A percentile compares a stretch with the other conserved stretches of the same genome.
These are phyloP conservation scores for Aphanomyces invadans DNA, from an alignment of 352 stramenopile species.

Conservation along the genomic window DNA sequence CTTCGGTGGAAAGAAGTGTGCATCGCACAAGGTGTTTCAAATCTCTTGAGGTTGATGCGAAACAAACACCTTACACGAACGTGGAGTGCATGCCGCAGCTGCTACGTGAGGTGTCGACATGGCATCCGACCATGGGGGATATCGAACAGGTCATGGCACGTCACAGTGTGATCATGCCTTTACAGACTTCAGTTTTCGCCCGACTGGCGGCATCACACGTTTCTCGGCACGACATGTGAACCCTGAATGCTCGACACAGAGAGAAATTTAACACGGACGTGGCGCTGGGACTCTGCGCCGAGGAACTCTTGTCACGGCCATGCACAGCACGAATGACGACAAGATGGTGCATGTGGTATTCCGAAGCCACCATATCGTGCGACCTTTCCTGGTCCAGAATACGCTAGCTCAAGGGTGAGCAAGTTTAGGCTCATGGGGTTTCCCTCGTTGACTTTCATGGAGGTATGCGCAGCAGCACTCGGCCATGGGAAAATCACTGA, in stretches of 20 bases:
- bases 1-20: background rate
- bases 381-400: too few species aligned
- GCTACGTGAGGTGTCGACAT: too few species aligned
- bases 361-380: too few species aligned
- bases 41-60: too few species aligned
- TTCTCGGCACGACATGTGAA: background rate
- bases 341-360: background rate
- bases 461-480: background rate
- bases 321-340: too few species aligned
- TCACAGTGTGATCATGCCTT: too few species aligned
- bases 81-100: too few species aligned
- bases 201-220: background rate
- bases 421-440: background rate
- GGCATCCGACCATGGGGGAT: too few species aligned
- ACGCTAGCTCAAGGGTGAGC: background rate
- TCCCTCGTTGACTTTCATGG: background rate
- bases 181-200: background rate
- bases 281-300: background rate
- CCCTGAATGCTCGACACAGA: background rate
- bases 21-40: too few species aligned
- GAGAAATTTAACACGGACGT: background rate
- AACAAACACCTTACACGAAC: too few species aligned
- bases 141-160: too few species aligned
- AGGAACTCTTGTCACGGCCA: background rate
- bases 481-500: too few species aligned